Base-by-base conservation (phyloP, 805 yeast species). In the Hagleromyces aurorensis region DNA sequence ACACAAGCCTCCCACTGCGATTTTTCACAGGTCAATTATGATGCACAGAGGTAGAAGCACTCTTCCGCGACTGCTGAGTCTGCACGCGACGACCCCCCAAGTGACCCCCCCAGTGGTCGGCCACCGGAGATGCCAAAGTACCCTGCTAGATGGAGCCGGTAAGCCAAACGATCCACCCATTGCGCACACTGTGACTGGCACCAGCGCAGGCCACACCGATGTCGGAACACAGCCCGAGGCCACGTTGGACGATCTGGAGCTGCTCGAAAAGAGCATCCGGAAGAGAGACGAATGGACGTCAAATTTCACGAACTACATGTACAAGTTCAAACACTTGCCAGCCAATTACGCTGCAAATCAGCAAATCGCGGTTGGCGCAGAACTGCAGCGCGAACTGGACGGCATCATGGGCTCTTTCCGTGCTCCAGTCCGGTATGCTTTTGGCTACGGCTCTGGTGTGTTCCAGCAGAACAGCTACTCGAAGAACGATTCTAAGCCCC, bases 371-470 rank as follows among this genome's bases (percentile, higher is more conserved):
- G 61, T 72, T 4, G 70, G 67, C 27, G 49, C 57, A 10, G 61
- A 62, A 12, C 43, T 66, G 38, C 63, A 70, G 20, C 53, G 52
- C 7, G 62, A 67, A 6, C 57, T 84, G 16, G 52, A 65, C 11
- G 52, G 64, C 3, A 65, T 80, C 3, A 45, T 78, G 21, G 56
- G 70, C 56, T 60, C 64, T 25, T 83, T 83, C 55, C 61, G 72
- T 23, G 79, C 89, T 1, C 87, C 91, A 1, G 70, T 85, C 9
- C 62, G 74, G 31, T 81, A 72, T 45, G 78, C 95, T 1, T 82
- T 89, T 57, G 98, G 96, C 0, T 89, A 89, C 55, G 98, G 98
- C 2, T 81, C 94, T 6, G 95, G 95, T 4, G 95, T 91, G 1
- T 82, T 91, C 46, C 67, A 73, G 20, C 98, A 89, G 53, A 78